Conservation (phyloP, 2,329 filamentous ascomycete genomes). For the Neopestalotiopsis rosae region DNA sequence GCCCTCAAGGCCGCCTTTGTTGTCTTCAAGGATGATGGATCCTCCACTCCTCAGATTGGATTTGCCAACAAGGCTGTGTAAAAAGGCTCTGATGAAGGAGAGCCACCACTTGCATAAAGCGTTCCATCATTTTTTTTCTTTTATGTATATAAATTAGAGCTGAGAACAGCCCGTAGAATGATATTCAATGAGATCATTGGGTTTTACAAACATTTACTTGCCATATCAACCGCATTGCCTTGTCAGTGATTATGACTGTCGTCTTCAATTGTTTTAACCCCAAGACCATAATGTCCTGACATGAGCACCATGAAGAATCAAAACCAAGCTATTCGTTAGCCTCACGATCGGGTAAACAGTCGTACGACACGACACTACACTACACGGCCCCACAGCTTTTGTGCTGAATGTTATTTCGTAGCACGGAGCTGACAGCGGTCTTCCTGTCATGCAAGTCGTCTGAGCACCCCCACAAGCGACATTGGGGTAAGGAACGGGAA, state of each 20-base stretch:
- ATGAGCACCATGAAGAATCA: not conserved
- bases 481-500: not conserved
- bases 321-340: not conserved
- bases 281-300: not conserved
- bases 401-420: not conserved
- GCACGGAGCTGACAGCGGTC: not conserved
- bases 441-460: not conserved
- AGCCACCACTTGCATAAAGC: not conserved
- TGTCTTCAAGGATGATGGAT: conserved; percentile 21
- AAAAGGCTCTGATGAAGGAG: not conserved
- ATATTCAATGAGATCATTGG: not conserved
- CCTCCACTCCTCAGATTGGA: conserved; percentile 11
- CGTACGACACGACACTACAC: not conserved
- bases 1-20: conserved; percentile 24
- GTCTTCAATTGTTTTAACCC: too few species aligned
- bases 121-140: not conserved
- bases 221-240: not conserved
- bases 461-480: not conserved
- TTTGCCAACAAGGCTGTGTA: conserved; percentile 17
- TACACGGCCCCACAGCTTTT: not conserved
- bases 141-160: conserved; percentile 8
- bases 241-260: not conserved
- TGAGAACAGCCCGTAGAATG: not conserved
- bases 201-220: conserved; percentile 2
- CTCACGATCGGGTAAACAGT: not conserved